Conservation (phyloP, 108 stramenopile species). For the Conticribra guillardii region DNA sequence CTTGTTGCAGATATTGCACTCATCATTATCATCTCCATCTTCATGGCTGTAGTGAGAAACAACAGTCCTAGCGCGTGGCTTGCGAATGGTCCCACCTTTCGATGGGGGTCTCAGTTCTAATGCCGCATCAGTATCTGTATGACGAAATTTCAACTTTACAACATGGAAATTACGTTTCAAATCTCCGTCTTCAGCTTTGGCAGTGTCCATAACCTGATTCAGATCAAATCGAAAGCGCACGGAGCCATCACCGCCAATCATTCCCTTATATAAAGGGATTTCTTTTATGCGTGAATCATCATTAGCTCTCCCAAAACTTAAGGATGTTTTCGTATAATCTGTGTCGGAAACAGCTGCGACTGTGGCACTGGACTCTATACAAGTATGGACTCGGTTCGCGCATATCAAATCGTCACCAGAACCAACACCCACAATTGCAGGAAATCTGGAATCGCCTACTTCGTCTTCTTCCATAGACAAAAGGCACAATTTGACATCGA, state of each 20-base stretch:
- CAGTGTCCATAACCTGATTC: constrained; percentile 16
- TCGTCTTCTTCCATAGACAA: constrained; percentile 78
- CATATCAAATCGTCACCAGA: constrained; percentile 70
- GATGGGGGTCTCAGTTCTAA: constrained; percentile 56
- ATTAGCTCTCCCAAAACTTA: neutral
- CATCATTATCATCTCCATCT: constrained; percentile 41
- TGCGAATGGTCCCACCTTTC: constrained; percentile 8
- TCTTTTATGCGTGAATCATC: constrained; percentile 11
- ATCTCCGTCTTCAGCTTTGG: neutral
- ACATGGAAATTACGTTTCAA: constrained; percentile 2
- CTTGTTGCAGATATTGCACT: constrained; percentile 54
- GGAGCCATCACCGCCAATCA: constrained; percentile 41
- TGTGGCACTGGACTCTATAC: constrained; percentile 38
- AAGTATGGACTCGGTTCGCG: constrained; percentile 36
- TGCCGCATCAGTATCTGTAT: constrained; percentile 56
- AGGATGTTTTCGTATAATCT: constrained; percentile 8
- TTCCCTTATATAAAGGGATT: constrained; percentile 35
- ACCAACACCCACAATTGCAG: constrained; percentile 37
- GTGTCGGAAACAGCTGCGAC: constrained; percentile 11
- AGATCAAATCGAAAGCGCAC: constrained; percentile 48
- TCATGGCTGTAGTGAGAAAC: constrained; percentile 21
- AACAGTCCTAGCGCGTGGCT: constrained; percentile 8
- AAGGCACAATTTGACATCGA: constrained; percentile 55
- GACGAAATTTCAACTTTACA: constrained; percentile 50
- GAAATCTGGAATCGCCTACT: constrained; percentile 61